phyloP scores from a whole-genome alignment of 2,329 filamentous ascomycete species.

The Xylaria sp. region DNA sequence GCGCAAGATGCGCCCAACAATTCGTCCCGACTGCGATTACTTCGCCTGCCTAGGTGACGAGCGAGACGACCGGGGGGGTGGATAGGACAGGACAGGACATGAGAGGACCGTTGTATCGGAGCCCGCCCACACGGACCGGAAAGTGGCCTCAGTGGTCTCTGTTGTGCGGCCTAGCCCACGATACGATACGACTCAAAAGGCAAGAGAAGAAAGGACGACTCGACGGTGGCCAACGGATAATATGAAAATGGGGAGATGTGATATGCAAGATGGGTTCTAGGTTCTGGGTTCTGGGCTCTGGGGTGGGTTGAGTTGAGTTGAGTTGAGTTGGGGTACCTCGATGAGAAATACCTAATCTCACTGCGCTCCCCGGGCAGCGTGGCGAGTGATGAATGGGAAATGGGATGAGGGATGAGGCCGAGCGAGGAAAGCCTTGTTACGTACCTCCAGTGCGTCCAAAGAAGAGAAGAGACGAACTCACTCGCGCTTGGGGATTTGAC shows the following conservation, averaged over 20 bases:
- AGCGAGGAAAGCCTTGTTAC: constrained; percentile 22
- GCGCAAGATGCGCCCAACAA: constrained; percentile 44
- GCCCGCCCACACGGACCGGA: constrained; percentile 35
- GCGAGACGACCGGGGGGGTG: constrained; percentile 36
- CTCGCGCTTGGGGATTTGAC: constrained; percentile 57
- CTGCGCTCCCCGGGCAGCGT: constrained; percentile 18
- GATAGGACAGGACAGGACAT: constrained; percentile 14
- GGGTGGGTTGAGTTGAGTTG: background rate
- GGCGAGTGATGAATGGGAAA: constrained; percentile 11
- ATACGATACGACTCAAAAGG: constrained; percentile 39
- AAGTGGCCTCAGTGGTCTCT: constrained; percentile 29
- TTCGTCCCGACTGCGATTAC: constrained; percentile 34
- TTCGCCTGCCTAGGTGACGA: constrained; percentile 36
- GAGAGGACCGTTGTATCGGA: constrained; percentile 36
- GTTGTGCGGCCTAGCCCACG: constrained; percentile 44
- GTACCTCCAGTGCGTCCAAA: constrained; percentile 1
- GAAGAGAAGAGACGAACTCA: constrained; percentile 30
- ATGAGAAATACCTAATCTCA: background rate
- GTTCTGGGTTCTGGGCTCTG: background rate
- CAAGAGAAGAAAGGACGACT: constrained; percentile 5
- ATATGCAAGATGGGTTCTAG: too few species aligned
- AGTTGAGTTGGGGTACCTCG: constrained; percentile 10
- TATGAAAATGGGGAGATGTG: constrained; percentile 6
- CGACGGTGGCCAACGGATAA: constrained; percentile 18
- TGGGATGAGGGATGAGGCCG: constrained; percentile 11